Evolutionary conservation across 352 stramenopile genomes (phyloP).

Genomic region (Globisporangium viniferum): DNA sequence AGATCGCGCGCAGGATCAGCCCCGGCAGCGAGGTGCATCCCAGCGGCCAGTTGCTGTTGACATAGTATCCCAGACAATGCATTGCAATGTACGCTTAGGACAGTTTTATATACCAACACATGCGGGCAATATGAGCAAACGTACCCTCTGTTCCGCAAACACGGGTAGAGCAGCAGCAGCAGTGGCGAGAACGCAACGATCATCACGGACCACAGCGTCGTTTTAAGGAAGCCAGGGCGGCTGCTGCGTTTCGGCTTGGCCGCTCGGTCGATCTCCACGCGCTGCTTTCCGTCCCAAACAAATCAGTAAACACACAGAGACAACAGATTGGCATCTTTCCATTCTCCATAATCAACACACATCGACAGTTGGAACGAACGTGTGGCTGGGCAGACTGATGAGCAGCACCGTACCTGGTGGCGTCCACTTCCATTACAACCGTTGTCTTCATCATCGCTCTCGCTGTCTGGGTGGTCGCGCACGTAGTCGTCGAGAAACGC

Average conservation of each 20-base stretch:
- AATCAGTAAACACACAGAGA: not conserved
- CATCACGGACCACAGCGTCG: slow-evolving; percentile 54
- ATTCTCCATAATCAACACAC: not conserved
- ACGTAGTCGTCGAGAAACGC: slow-evolving; percentile 79
- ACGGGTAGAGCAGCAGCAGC: slow-evolving; percentile 53
- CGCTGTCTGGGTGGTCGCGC: slow-evolving; percentile 35
- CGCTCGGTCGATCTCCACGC: slow-evolving; percentile 15
- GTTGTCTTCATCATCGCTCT: slow-evolving; percentile 34
- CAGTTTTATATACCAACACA: too few species aligned
- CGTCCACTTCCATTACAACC: slow-evolving; percentile 5
- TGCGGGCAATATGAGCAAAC: slow-evolving; percentile 8
- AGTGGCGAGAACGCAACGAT: slow-evolving; percentile 50
- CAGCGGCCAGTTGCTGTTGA: slow-evolving; percentile 68
- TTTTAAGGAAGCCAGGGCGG: slow-evolving; percentile 38
- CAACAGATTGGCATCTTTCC: not conserved
- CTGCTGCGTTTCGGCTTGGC: not conserved
- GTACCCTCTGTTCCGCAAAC: slow-evolving; percentile 53
- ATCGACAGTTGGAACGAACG: not conserved
- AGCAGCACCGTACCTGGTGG: slow-evolving; percentile 2
- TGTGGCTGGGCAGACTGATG: not conserved
- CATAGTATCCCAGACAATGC: not conserved
- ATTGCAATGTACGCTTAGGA: not conserved
- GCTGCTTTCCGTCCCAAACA: not conserved
- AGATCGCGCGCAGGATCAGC: slow-evolving; percentile 39
- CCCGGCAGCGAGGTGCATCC: slow-evolving; percentile 50